A percentile compares a stretch with the other conserved stretches of the same genome.
These are phyloP conservation scores for Pseudogymnoascus destructans DNA, from an alignment of 2,329 filamentous ascomycete genomes.

Conservation along the genomic window DNA sequence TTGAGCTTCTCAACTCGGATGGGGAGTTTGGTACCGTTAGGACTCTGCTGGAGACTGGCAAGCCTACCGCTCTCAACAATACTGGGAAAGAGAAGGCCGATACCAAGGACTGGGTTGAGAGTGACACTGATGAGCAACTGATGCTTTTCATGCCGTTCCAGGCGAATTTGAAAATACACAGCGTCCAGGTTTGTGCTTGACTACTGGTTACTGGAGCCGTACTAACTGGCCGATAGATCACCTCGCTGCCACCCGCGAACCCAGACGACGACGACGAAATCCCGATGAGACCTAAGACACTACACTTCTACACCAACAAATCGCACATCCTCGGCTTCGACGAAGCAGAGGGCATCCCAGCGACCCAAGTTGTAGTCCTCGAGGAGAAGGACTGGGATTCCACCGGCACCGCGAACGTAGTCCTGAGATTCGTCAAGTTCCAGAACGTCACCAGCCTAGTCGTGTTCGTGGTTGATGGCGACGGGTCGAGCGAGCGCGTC, in stretches of 20 bases:
- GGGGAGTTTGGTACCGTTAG: constrained; percentile 60
- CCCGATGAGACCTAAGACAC: constrained; percentile 66
- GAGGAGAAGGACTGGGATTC: constrained; percentile 68
- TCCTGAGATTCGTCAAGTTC: constrained; percentile 89
- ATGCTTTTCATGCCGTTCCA: constrained; percentile 89
- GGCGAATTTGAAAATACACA: constrained; percentile 78
- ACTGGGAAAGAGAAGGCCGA: constrained; percentile 38
- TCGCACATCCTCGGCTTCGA: constrained; percentile 88
- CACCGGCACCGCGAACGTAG: constrained; percentile 58
- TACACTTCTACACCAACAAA: constrained; percentile 80
- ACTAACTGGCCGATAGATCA: constrained; percentile 47
- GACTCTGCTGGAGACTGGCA: constrained; percentile 55
- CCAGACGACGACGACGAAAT: constrained; percentile 56
- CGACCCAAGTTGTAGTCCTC: constrained; percentile 70
- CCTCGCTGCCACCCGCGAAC: constrained; percentile 54
- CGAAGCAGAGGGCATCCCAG: constrained; percentile 75
- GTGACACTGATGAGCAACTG: constrained; percentile 91
- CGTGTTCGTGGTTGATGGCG: constrained; percentile 78
- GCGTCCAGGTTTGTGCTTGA: constrained; percentile 43
- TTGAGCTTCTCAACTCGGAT: constrained; percentile 82
- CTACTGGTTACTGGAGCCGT: constrained; percentile 1
- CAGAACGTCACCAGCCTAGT: constrained; percentile 82
- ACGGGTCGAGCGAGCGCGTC: constrained; percentile 71
- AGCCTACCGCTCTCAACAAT: constrained; percentile 48
- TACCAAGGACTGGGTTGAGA: constrained; percentile 80